These are phyloP conservation scores for Naganishia cerealis DNA, from an alignment of 1,284 basidiomycete genomes.

Conservation along the genomic window DNA sequence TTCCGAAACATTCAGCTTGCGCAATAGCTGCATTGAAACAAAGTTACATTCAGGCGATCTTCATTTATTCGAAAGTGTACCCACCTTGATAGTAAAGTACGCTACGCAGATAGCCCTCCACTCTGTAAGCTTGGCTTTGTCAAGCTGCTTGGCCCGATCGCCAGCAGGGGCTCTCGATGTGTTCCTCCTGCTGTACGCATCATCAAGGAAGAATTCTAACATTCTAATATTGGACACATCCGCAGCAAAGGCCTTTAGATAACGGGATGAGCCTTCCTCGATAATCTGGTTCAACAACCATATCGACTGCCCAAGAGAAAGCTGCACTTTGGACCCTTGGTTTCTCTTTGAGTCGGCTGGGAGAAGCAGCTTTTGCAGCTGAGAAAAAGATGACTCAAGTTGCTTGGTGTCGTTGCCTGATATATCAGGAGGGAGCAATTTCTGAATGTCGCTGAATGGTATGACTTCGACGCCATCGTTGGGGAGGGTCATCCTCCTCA, in stretches of 20 bases:
- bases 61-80: background rate
- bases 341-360: background rate
- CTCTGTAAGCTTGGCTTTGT: constrained; percentile 1
- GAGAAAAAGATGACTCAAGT: background rate
- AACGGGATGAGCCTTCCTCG: background rate
- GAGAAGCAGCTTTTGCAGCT: background rate
- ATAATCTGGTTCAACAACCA: constrained; percentile 14
- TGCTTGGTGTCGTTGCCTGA: background rate
- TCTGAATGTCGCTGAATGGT: constrained; percentile 7
- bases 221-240: constrained; percentile 1
- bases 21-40: constrained; percentile 5
- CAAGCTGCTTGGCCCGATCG: background rate
- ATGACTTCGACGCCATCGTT: background rate
- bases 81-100: constrained; percentile 12
- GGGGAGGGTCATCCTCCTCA: constrained; percentile 1
- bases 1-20: constrained; percentile 9
- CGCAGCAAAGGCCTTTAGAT: constrained; percentile 6
- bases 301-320: constrained; percentile 1
- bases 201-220: constrained; percentile 4
- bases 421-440: constrained; percentile 5
- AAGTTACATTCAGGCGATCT: background rate
- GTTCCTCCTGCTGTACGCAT: background rate
- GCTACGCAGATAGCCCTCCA: constrained; percentile 8
- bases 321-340: background rate
- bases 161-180: background rate